Evolutionary conservation across 2,329 filamentous ascomycete species (phyloP).

Genomic region (Akanthomyces lecanii): DNA sequence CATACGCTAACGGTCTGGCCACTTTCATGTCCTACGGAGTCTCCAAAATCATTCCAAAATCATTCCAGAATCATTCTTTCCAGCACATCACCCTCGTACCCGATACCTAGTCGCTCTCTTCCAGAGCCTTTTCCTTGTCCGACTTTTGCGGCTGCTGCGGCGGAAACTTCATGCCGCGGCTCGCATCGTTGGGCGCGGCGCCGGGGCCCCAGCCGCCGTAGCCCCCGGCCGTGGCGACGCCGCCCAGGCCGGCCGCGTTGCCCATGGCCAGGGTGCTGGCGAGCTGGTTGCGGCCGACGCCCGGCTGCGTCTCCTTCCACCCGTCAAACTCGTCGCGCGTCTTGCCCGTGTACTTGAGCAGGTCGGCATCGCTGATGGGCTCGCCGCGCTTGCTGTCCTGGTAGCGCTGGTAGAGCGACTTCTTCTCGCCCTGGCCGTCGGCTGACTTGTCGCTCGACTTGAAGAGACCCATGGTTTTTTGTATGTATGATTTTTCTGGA

Average conservation of each 20-base stretch:
- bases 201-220: constrained; percentile 33
- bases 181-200: constrained; percentile 24
- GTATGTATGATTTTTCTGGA: neutral
- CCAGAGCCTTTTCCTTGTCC: constrained; percentile 12
- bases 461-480: constrained; percentile 13
- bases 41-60: too few relatives aligned
- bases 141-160: constrained; percentile 20
- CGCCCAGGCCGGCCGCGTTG: constrained; percentile 27
- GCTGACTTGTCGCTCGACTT: constrained; percentile 10
- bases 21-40: too few relatives aligned
- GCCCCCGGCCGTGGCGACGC: constrained; percentile 27
- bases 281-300: constrained; percentile 38
- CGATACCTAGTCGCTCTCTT: constrained; percentile 1
- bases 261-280: constrained; percentile 33
- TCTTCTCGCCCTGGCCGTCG: constrained; percentile 21
- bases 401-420: constrained; percentile 30
- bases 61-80: too few relatives aligned
- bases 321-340: constrained; percentile 25
- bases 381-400: constrained; percentile 29
- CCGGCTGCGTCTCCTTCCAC: constrained; percentile 30
- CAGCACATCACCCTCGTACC: neutral
- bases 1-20: too few relatives aligned
- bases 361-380: constrained; percentile 35
- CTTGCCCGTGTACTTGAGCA: constrained; percentile 40
- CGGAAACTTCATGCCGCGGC: constrained; percentile 35